phyloP scores from a whole-genome alignment of 345 rosid species.

The Gynandropsis gynandra region DNA sequence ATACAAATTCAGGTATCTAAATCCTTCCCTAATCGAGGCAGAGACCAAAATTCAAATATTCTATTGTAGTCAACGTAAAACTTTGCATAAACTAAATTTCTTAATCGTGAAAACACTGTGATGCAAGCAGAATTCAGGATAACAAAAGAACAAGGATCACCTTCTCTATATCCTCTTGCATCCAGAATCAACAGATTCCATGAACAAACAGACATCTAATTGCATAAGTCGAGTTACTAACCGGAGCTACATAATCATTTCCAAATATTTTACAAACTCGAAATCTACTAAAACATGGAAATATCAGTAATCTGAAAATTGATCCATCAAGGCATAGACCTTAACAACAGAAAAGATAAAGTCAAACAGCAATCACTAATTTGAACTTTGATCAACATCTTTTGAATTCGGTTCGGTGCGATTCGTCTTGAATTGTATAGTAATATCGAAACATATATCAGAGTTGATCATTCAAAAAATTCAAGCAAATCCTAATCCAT shows the following conservation, averaged over 20 bases:
- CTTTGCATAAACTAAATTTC: too few species aligned
- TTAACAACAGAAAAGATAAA: not conserved
- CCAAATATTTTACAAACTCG: slow-evolving; percentile 1
- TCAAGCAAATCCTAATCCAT: slow-evolving; percentile 20
- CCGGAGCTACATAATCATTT: slow-evolving; percentile 11
- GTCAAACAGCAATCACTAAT: not conserved
- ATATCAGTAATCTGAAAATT: slow-evolving; percentile 5
- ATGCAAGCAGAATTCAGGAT: too few species aligned
- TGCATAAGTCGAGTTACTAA: slow-evolving; percentile 11
- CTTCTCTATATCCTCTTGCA: not conserved
- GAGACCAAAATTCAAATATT: too few species aligned
- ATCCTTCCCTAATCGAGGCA: too few species aligned
- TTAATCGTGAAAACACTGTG: not conserved
- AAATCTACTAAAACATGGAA: not conserved
- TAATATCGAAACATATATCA: not conserved
- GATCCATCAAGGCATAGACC: slow-evolving; percentile 19
- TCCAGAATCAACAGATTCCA: not conserved
- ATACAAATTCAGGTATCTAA: too few species aligned
- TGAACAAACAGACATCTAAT: slow-evolving; percentile 8
- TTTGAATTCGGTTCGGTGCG: slow-evolving; percentile 7
- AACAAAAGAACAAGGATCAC: too few species aligned
- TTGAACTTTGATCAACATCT: slow-evolving; percentile 21
- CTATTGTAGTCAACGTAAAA: too few species aligned
- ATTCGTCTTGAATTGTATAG: too few species aligned
- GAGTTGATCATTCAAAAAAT: slow-evolving; percentile 11